Evolutionary conservation across 139 green algal genomes (phyloP).

Genomic region (Closterium sp.): DNA sequence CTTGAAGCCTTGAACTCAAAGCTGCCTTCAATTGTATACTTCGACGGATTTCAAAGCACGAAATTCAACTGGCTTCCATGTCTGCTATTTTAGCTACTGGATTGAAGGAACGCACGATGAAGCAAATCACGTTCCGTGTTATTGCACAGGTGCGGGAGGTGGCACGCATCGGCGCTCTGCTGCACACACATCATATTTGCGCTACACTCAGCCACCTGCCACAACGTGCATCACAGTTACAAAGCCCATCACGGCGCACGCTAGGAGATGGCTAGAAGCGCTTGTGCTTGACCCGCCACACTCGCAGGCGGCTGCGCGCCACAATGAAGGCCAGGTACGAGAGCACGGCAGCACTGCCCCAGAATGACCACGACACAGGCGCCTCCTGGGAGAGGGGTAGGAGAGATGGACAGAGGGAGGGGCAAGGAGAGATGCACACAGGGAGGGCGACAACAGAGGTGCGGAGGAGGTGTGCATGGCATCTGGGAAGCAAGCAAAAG

Average conservation of each 20-base stretch:
- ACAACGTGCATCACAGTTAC: no score
- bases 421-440: not conserved
- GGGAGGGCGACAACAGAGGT: conserved; percentile 16
- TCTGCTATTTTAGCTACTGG: no score
- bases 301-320: not conserved
- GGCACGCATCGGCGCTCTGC: no score
- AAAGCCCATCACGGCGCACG: not conserved
- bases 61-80: no score
- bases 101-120: no score
- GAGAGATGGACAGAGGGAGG: not conserved
- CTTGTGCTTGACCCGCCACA: not conserved
- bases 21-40: no score
- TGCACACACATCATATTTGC: no score
- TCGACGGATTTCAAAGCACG: no score
- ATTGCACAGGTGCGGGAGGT: no score
- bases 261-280: not conserved
- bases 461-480: conserved; percentile 19
- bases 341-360: not conserved
- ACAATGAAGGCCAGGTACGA: not conserved
- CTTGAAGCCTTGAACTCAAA: no score
- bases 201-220: no score
- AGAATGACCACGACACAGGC: not conserved
- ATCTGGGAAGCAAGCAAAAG: not conserved
- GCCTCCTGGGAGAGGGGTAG: not conserved
- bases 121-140: no score